phyloP scores from a whole-genome alignment of 768 basidiomycete genomes.

The Paxillus rubicundulus region DNA sequence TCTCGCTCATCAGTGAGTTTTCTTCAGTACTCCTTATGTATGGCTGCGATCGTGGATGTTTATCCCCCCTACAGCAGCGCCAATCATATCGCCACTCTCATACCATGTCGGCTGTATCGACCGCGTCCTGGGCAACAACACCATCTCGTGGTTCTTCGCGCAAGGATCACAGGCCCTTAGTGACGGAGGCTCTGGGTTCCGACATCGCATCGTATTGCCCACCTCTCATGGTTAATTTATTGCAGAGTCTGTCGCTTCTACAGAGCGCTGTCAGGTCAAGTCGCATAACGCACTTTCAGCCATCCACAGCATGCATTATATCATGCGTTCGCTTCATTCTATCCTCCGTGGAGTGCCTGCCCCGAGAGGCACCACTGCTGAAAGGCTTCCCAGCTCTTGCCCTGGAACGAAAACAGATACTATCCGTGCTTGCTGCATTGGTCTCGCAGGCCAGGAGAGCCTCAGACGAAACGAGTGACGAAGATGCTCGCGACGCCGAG shows the following conservation, averaged over 20 bases:
- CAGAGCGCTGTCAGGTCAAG: conserved; percentile 81
- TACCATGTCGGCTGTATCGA: conserved; percentile 50
- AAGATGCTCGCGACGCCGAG: conserved; percentile 50
- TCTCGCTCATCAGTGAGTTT: conserved; percentile 42
- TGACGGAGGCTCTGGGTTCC: conserved; percentile 44
- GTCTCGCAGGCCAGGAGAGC: conserved; percentile 77
- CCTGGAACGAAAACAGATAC: conserved; percentile 76
- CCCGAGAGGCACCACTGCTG: conserved; percentile 75
- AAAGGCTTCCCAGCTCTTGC: conserved; percentile 63
- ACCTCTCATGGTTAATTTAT: conserved; percentile 76
- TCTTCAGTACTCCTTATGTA: not conserved
- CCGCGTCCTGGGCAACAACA: conserved; percentile 53
- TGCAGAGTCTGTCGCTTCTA: conserved; percentile 82
- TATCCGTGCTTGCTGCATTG: conserved; percentile 76
- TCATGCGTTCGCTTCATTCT: conserved; percentile 89
- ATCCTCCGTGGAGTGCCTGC: conserved; percentile 77
- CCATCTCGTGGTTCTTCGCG: conserved; percentile 38
- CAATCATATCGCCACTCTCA: conserved; percentile 46
- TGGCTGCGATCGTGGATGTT: not conserved
- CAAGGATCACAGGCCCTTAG: conserved; percentile 43
- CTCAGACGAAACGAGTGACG: conserved; percentile 46
- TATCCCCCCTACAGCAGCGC: conserved; percentile 23
- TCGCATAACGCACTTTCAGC: conserved; percentile 82
- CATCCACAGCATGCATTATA: conserved; percentile 92
- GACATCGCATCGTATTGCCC: conserved; percentile 67